phyloP scores from a whole-genome alignment of 345 rosid genomes.

The Garcia nutans region DNA sequence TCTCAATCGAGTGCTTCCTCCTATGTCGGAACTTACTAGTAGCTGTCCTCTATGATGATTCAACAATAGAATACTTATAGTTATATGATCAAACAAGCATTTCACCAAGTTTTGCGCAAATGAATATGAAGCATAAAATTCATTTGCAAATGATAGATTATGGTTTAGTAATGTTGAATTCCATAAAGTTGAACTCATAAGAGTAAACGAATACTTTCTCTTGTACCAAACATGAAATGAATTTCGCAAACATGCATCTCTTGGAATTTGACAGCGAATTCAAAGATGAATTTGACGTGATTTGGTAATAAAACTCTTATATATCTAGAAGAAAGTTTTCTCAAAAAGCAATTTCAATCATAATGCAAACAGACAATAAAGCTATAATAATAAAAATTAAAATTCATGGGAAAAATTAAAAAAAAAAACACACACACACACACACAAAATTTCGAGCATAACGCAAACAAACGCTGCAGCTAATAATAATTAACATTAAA shows the following conservation, averaged over 20 bases:
- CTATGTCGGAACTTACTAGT: slow-evolving; percentile 54
- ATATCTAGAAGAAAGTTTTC: background rate
- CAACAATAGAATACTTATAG: slow-evolving; percentile 6
- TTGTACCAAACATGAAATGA: too few relatives aligned
- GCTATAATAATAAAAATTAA: background rate
- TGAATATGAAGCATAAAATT: too few relatives aligned
- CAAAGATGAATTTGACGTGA: background rate
- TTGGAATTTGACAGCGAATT: background rate
- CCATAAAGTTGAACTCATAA: too few relatives aligned
- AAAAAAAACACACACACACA: background rate
- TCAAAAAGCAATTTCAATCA: background rate
- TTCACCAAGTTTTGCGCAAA: too few relatives aligned
- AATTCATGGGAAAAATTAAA: background rate
- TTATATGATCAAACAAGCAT: background rate
- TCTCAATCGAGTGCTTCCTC: slow-evolving; percentile 63
- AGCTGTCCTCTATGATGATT: slow-evolving; percentile 42
- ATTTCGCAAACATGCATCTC: background rate
- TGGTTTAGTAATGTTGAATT: too few relatives aligned
- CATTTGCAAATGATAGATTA: too few relatives aligned
- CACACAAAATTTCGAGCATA: background rate
- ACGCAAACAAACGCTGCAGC: background rate
- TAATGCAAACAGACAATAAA: background rate
- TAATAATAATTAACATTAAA: background rate
- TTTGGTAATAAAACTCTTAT: background rate
- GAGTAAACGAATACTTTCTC: too few relatives aligned